These are phyloP conservation scores for Chaetomium tenue DNA, from an alignment of 495 filamentous ascomycete species.

Conservation along the genomic window DNA sequence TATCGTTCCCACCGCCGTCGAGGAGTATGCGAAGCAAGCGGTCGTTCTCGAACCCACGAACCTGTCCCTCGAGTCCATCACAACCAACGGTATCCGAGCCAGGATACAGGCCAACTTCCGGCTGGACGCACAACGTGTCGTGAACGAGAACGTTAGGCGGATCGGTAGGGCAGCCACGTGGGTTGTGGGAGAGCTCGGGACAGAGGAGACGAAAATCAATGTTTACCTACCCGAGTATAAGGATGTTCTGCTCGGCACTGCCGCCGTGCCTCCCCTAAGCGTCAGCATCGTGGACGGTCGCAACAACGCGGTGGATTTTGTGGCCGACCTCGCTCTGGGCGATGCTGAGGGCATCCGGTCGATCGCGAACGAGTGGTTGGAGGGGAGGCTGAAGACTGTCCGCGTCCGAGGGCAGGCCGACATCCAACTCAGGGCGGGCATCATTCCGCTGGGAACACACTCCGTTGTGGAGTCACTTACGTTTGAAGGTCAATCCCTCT, in stretches of 20 bases:
- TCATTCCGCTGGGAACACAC: constrained; percentile 73
- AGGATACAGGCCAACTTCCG: constrained; percentile 76
- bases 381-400: constrained; percentile 67
- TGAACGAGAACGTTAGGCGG: constrained; percentile 64
- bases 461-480: constrained; percentile 64
- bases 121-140: constrained; percentile 72
- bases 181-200: constrained; percentile 72
- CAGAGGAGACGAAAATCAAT: constrained; percentile 63
- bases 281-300: constrained; percentile 74
- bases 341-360: constrained; percentile 72
- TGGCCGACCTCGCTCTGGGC: constrained; percentile 70
- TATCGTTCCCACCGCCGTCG: constrained; percentile 72
- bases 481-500: constrained; percentile 76
- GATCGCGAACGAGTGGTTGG: constrained; percentile 86
- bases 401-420: constrained; percentile 67
- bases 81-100: constrained; percentile 67
- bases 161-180: constrained; percentile 78
- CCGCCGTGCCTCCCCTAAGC: constrained; percentile 66
- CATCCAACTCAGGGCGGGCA: constrained; percentile 70
- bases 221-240: constrained; percentile 84
- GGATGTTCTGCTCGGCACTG: constrained; percentile 73
- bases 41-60: constrained; percentile 74
- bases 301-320: constrained; percentile 71
- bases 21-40: constrained; percentile 83
- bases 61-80: constrained; percentile 81